Evolutionary conservation across 2,329 filamentous ascomycete species (phyloP).

Genomic region (Elsinoe fawcettii): DNA sequence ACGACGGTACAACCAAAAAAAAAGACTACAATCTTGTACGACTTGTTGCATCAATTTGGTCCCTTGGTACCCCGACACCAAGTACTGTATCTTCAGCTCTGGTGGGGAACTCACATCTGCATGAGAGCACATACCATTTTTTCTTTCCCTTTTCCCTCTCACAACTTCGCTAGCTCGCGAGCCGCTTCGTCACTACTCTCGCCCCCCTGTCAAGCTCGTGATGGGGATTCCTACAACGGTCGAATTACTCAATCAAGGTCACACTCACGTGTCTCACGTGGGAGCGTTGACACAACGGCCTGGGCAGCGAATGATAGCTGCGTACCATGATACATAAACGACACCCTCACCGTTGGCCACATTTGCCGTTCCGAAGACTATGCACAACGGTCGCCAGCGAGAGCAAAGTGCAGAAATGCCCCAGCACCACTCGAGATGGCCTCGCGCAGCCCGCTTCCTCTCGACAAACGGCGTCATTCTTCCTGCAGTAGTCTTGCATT

Average conservation of each 20-base stretch:
- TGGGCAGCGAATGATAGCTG: background rate
- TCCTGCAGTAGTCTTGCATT: conserved; percentile 12
- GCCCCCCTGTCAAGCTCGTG: background rate
- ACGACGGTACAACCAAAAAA: background rate
- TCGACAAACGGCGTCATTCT: conserved; percentile 6
- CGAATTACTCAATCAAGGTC: conserved; percentile 19
- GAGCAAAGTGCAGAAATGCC: background rate
- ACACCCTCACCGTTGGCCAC: conserved; percentile 24
- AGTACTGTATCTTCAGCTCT: background rate
- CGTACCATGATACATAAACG: conserved; percentile 12
- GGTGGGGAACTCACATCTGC: background rate
- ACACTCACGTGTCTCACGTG: conserved; percentile 15
- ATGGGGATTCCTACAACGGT: conserved; percentile 19
- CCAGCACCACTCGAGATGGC: background rate
- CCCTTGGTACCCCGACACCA: no score
- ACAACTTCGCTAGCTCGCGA: conserved; percentile 2
- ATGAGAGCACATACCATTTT: background rate
- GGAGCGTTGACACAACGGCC: conserved; percentile 10
- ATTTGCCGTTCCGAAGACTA: conserved; percentile 13
- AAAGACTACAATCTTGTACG: background rate
- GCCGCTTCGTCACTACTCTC: background rate
- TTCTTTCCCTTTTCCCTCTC: conserved; percentile 9
- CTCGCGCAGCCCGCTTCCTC: background rate
- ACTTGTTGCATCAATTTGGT: no score
- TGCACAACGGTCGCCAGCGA: background rate